Evolutionary conservation across 805 yeast genomes (phyloP).

Genomic region (Tetrapisispora fleetii): DNA sequence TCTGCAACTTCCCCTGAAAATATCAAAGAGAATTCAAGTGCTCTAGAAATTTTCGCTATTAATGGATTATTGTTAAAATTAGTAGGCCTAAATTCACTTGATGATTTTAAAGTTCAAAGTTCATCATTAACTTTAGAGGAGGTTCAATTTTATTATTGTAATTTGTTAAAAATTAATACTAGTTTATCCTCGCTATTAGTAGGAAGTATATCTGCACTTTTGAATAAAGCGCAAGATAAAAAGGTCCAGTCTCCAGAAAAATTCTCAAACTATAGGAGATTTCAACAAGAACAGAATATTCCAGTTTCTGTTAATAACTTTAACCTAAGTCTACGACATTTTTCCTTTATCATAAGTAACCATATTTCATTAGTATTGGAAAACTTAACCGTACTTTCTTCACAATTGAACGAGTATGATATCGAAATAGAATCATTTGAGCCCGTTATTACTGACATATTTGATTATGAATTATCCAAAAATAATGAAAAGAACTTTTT

Average conservation of each 20-base stretch:
- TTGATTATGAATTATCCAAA: no score
- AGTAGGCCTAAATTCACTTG: neutral
- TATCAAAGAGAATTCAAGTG: neutral
- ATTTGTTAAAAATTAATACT: neutral
- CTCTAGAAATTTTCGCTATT: neutral
- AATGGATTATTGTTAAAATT: neutral
- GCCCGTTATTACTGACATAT: neutral
- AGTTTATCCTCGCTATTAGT: neutral
- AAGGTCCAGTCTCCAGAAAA: neutral
- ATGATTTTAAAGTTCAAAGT: neutral
- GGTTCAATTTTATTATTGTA: neutral
- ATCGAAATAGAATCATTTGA: neutral
- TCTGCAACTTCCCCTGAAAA: neutral
- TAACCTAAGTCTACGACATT: neutral
- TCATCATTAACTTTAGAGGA: neutral
- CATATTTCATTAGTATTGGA: neutral
- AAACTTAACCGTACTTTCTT: neutral
- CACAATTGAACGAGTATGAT: neutral
- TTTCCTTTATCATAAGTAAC: neutral
- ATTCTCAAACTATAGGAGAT: constrained; percentile 1
- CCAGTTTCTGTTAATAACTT: neutral
- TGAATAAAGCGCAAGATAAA: neutral
- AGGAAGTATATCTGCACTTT: neutral
- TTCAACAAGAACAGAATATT: constrained; percentile 3
- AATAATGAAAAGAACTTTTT: neutral